Evolutionary conservation across 257 asterid genomes (phyloP), one percentile per base, ranked within the genome.

Genomic region (Nicotiana otophora): DNA sequence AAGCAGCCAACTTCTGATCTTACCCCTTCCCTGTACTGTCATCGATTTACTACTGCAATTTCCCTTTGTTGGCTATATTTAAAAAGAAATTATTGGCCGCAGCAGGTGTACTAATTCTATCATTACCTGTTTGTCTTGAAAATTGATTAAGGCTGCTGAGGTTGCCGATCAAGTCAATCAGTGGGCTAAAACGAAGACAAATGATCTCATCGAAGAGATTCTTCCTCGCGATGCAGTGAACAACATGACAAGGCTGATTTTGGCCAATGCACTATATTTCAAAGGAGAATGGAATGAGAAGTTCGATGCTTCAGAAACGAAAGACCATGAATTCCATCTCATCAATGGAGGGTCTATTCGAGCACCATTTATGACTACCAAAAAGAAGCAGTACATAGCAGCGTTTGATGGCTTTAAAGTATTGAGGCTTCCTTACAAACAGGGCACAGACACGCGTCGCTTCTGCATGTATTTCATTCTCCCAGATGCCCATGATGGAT

Each of bases 331-430:
- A 15, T 48, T 46, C 26, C 63, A 53, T 39, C 78, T 70, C 31
- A 19, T 20, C 31, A 64, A 5, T 11, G 70, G 42, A 64, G 16
- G 70, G 4, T 14, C 42, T 28, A 5, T 64, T 64, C 39, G 4
- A 48, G 63, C 36, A 10, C 65, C 81, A 5, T 76, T 76, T 19
- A 76, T 76, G 81, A 76, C 62, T 28, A 76, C 46, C 81, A 76
- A 53, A 9, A 28, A 76, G 9, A 46, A 76, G 39, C 62, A 48
- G 12, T 14, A 51, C 11, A 9, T 51, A 15, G 57, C 15, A 10
- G 46, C 62, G 19, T 76, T 76, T 42, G 28, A 76, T 76, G 65
- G 63, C n/a, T 76, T 76, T 53, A 76, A 76, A 76, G 87, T 90
- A 82, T 86, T 15, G 16, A 20, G 17, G 28, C 23, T 70, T 19